These are phyloP conservation scores for Mixia osmundae DNA, from an alignment of 1,284 basidiomycete genomes.

Conservation along the genomic window DNA sequence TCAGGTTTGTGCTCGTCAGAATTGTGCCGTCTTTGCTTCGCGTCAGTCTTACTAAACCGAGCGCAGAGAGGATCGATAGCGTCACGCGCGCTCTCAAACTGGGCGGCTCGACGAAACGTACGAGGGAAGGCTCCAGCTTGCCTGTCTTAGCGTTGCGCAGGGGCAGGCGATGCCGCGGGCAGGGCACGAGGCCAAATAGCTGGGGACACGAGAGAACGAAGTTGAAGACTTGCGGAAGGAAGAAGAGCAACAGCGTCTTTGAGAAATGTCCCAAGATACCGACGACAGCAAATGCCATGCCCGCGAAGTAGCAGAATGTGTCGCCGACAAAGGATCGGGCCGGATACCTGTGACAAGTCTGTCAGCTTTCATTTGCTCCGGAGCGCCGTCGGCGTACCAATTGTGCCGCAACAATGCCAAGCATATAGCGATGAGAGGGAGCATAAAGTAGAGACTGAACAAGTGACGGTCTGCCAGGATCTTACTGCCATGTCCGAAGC, in stretches of 20 bases:
- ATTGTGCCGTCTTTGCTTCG: constrained; percentile 29
- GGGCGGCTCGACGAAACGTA: constrained; percentile 32
- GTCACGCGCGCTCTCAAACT: constrained; percentile 31
- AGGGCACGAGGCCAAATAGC: constrained; percentile 75
- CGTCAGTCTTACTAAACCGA: constrained; percentile 43
- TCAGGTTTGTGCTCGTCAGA: constrained; percentile 53
- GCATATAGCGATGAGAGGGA: constrained; percentile 77
- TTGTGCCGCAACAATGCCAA: constrained; percentile 76
- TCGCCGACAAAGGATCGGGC: constrained; percentile 87
- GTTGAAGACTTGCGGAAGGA: constrained; percentile 94
- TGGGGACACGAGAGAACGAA: constrained; percentile 87
- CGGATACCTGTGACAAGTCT: constrained; percentile 52
- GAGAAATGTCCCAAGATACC: constrained; percentile 92
- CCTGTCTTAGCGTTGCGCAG: constrained; percentile 48
- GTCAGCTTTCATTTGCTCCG: neutral
- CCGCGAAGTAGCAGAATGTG: constrained; percentile 90
- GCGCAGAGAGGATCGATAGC: constrained; percentile 33
- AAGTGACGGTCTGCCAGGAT: constrained; percentile 77
- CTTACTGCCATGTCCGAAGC: constrained; percentile 16
- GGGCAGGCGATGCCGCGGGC: constrained; percentile 81
- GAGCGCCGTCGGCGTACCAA: constrained; percentile 35
- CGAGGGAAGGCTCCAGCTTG: constrained; percentile 46
- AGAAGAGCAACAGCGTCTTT: constrained; percentile 89
- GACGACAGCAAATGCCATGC: constrained; percentile 90
- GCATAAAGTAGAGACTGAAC: constrained; percentile 87